Evolutionary conservation across 1,139 yeast species (phyloP).

Genomic region (Keqinozyma sinolaborantium): DNA sequence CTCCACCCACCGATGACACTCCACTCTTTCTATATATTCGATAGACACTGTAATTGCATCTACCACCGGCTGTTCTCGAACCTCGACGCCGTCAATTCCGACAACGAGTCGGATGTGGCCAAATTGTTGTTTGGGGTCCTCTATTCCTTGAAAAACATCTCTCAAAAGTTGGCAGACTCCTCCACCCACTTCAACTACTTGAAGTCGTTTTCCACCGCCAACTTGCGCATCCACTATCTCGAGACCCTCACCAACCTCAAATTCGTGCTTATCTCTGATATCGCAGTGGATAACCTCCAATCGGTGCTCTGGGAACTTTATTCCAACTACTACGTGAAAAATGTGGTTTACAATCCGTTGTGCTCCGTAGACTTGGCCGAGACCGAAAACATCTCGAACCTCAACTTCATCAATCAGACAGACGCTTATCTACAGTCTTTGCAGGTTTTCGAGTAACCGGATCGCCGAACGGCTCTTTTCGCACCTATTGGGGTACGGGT

Average conservation of each 20-base stretch:
- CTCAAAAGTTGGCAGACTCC: constrained; percentile 55
- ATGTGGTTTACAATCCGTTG: constrained; percentile 64
- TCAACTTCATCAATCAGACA: constrained; percentile 40
- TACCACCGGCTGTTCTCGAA: constrained; percentile 60
- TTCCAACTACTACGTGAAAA: constrained; percentile 61
- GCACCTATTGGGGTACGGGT: background rate
- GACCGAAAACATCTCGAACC: constrained; percentile 35
- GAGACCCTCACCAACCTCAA: constrained; percentile 80
- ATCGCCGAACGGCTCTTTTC: background rate
- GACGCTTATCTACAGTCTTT: constrained; percentile 35
- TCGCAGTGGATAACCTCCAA: constrained; percentile 57
- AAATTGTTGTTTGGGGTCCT: constrained; percentile 86
- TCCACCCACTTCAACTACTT: constrained; percentile 39
- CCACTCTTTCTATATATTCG: constrained; percentile 84
- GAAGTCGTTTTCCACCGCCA: constrained; percentile 66
- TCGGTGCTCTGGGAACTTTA: constrained; percentile 65
- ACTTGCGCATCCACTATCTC: constrained; percentile 71
- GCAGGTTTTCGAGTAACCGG: constrained; percentile 15
- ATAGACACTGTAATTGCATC: constrained; percentile 82
- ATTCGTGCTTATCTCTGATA: constrained; percentile 72
- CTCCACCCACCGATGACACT: too few species aligned
- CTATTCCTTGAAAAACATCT: constrained; percentile 72
- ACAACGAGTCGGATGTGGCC: constrained; percentile 61
- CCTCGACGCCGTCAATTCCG: constrained; percentile 40
- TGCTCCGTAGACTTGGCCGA: constrained; percentile 51